phyloP scores from a whole-genome alignment of 2,329 filamentous ascomycete genomes.

The Acephala macrosclerotiorum region DNA sequence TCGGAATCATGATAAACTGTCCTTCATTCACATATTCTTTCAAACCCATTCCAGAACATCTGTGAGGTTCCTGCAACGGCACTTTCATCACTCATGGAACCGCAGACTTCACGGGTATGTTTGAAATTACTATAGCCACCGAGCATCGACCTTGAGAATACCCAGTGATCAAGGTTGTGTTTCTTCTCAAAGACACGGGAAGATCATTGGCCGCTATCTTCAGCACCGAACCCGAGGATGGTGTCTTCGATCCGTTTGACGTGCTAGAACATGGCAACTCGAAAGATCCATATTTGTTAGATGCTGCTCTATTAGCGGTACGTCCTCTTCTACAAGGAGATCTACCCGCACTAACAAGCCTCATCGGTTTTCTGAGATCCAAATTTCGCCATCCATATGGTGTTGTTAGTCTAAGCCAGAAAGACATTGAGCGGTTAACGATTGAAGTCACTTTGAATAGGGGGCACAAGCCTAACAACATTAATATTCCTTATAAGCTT shows the following conservation, averaged over 20 bases:
- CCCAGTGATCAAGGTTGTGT: neutral
- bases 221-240: neutral
- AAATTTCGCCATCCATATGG: too few species aligned
- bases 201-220: neutral
- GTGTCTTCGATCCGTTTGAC: neutral
- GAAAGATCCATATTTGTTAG: neutral
- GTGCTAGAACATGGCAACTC: neutral
- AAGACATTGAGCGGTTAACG: too few species aligned
- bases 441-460: too few species aligned
- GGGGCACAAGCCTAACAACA: too few species aligned
- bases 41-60: neutral
- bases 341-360: too few species aligned
- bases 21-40: neutral
- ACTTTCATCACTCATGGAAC: neutral
- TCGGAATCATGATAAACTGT: neutral
- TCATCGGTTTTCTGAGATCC: too few species aligned
- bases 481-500: too few species aligned
- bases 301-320: too few species aligned
- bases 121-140: neutral
- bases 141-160: neutral
- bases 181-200: neutral
- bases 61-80: neutral
- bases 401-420: too few species aligned
- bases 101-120: neutral
- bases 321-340: too few species aligned